Evolutionary conservation across 2,329 filamentous ascomycete genomes (phyloP).

Genomic region (Ceratocystis papillata): DNA sequence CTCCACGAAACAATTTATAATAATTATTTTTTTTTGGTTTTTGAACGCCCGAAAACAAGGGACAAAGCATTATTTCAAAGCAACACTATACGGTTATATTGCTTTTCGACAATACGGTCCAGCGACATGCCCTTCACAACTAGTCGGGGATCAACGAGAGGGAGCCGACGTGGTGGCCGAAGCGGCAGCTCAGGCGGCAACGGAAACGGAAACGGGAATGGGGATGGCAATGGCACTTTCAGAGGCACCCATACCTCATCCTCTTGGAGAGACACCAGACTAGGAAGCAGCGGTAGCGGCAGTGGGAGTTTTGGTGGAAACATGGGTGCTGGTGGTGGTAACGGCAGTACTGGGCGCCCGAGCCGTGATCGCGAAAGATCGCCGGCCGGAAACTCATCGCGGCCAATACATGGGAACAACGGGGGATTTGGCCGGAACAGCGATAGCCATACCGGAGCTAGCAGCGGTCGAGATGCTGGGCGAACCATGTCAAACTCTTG

Average conservation of each 20-base stretch:
- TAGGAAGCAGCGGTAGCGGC: slow-evolving; percentile 13
- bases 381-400: slow-evolving; percentile 5
- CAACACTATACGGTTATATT: neutral
- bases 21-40: neutral
- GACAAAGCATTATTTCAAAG: neutral
- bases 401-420: neutral
- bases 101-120: neutral
- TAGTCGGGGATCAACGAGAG: slow-evolving; percentile 1
- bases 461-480: slow-evolving; percentile 25
- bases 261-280: slow-evolving; percentile 15
- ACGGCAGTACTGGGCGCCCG: neutral
- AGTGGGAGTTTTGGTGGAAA: neutral
- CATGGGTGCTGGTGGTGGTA: neutral
- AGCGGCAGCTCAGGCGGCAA: neutral
- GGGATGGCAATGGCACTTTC: neutral
- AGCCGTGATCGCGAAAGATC: slow-evolving; percentile 21
- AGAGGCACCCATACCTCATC: neutral
- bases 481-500: slow-evolving; percentile 45
- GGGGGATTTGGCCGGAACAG: neutral
- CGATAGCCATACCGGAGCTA: neutral
- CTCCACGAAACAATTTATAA: neutral
- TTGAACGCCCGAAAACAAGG: too few species aligned
- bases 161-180: neutral
- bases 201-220: neutral
- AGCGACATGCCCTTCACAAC: slow-evolving; percentile 6